Base-by-base conservation (phyloP, 1,139 yeast species). In the Meyerozyma sp. region DNA sequence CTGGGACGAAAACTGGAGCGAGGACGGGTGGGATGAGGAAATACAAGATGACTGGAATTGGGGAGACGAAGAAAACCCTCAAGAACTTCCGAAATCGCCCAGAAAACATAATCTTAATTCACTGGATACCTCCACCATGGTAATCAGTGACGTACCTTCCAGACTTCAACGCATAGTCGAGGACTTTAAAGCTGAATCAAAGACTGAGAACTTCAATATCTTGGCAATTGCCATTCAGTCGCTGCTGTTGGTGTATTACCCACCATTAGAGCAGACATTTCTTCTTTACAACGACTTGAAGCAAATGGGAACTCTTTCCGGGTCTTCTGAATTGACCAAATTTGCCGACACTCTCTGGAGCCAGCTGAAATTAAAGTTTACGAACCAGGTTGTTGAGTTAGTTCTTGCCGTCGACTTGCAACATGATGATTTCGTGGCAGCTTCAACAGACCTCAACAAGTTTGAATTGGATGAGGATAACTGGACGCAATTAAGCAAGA, bases 201-300 rank as follows among this genome's bases (percentile, higher is more conserved):
- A 43, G n/a, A 42, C 6, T 32, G 53, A 39, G 9, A 29, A 39
- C 44, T 46, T 28, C n/a, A 41, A 26, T 2, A 47, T 49, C 26
- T 46, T 41, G 9, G 32, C 34, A 6, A 5, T 10, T 9, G 25
- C 68, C 1, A 59, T 70, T 6, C 54, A 63, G 30, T 61, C 76
- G 3, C 50, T 72, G 35, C 55, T 73, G 11, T 49, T 62, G 8
- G 52, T 63, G 5, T 54, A 60, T 5, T 72, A 73, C 49, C 75
- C 77, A 0, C 46, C 59, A 0, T 43, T 62, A 2, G 51, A 60
- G 4, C 50, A 60, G 29, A 70, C 75, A 30, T 70, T 66, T 42
- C 45, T 70, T 20, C 51, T 68, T 26, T 62, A 55, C 45, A 72
- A 72, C 46, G 78, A 73, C 44, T 56, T 71, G 40, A 51, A 53